Base-by-base conservation (phyloP, 805 yeast species). In the Torulaspora franciscae region DNA sequence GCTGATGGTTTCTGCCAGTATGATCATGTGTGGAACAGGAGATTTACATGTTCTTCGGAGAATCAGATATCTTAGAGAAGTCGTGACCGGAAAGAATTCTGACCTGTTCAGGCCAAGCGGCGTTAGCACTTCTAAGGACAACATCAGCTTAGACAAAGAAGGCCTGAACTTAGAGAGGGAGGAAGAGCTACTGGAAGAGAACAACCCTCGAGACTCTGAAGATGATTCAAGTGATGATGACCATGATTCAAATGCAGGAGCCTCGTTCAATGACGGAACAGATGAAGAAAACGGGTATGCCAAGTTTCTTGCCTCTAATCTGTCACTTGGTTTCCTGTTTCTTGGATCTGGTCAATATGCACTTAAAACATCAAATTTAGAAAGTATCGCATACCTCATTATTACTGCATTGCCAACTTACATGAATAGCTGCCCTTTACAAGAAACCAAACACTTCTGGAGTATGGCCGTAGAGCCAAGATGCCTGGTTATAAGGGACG, bases 271-370 rank as follows among this genome's bases (percentile, higher is more conserved):
- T 25, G 72, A 57, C 32, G 65, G 27, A 48, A 49, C 11, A 26
- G 62, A 42, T 32, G 43, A 54, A 10, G 64, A 63, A 33, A 59
- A 54, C n/a, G 64, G 65, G 3, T 88, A 77, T 61, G 93, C 95
- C 0, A 77, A 80, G 47, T 85, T 77, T 56, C 79, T 85, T 80
- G 85, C 90, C 0, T 71, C 81, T 1, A 87, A 85, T 55, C 75
- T 86, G 70, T 85, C 95, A 0, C 65, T 93, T 30, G 99, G 99
- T 2, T 80, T 91, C 55, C 68, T 91, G 43, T 90, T 91, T 59
- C 63, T 93, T 29, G 96, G 96, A 0, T 93, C 96, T 1, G 96
- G 98, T 0, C 96, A 88, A 61, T 88, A 80, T 62, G 89, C 95
- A 0, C 76, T 93, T 46, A 73, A 78, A 30, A 74, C 72, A 13